Evolutionary conservation across 805 yeast species (phyloP).

Genomic region (Nakazawaea anatomiae): DNA sequence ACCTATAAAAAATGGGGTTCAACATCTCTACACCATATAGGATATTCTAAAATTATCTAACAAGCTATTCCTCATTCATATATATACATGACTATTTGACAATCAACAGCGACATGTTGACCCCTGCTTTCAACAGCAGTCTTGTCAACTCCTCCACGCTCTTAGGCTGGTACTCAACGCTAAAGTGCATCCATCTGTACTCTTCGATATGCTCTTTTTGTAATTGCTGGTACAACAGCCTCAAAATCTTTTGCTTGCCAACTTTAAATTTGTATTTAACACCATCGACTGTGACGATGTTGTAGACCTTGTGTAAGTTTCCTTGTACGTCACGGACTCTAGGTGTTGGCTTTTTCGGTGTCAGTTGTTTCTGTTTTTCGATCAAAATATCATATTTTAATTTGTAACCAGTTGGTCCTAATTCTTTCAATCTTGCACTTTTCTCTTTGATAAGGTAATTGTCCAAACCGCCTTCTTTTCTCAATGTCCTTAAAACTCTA

Average conservation of each 20-base stretch:
- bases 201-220: constrained; percentile 34
- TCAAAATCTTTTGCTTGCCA: constrained; percentile 61
- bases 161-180: constrained; percentile 34
- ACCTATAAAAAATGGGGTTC: neutral
- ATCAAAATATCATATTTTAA: constrained; percentile 67
- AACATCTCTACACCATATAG: neutral
- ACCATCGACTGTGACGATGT: constrained; percentile 35
- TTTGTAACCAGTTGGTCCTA: constrained; percentile 92
- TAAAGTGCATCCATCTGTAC: constrained; percentile 42
- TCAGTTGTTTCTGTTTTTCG: constrained; percentile 31
- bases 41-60: no score
- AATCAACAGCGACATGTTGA: constrained; percentile 24
- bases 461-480: constrained; percentile 94
- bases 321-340: constrained; percentile 23
- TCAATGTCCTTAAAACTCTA: constrained; percentile 77
- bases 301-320: constrained; percentile 38
- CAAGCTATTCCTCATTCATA: no score
- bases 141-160: constrained; percentile 43
- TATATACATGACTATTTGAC: constrained; percentile 3
- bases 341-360: constrained; percentile 31
- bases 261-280: constrained; percentile 43
- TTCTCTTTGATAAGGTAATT: constrained; percentile 82
- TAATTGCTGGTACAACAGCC: constrained; percentile 46
- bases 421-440: constrained; percentile 83
- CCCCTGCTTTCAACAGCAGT: constrained; percentile 38